Evolutionary conservation across 345 rosid species (phyloP), one percentile per base, ranked within the genome.

Genomic region (Dimocarpus longan): DNA sequence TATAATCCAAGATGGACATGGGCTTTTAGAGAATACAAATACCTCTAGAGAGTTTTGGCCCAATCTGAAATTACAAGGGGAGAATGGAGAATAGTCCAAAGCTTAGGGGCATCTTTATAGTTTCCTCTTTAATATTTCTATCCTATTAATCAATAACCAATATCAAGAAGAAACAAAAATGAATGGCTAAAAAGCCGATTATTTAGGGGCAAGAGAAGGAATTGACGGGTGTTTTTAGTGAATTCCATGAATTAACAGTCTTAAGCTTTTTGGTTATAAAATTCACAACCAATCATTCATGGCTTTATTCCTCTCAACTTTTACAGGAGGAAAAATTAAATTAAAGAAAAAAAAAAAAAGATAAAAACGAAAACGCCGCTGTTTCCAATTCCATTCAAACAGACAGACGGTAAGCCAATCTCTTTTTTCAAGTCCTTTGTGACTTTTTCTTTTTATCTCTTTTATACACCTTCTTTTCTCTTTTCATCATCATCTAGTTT

Each of bases 341-440:
- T 5, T 60, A 78, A 65, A 1, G 5, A 75, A 77, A 70, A 43
- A 70, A 26, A 63, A 28, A 28, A 80, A 63, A 73, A 57, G 44
- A 79, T 16, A 5, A 12, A 3, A 52, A 74, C 73, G 40, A 57
- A 66, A 78, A 73, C 37, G 56, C 68, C 71, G 40, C 87, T 76
- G 73, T 84, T 81, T 73, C 87, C 90, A 77, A 80, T 81, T 81
- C 86, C 80, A 81, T 88, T 88, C 86, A 84, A 84, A 87, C 90
- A 85, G 91, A 90, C 90, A 89, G 78, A 19, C 84, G 79, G 88
- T 86, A 86, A 50, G 44, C 71, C 57, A 78, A 76, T 50, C 13
- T 50, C 13, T 50, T 48, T 12, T 4, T 52, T 15, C 6, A 68
- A 48, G 8, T 80, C 79, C 85, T 83, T 82, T 78, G 64, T 76